A percentile compares a stretch with the other conserved stretches of the same genome.
These are phyloP conservation scores for Zelonia costaricensis DNA, from an alignment of 208 protist genomes.

Conservation along the genomic window DNA sequence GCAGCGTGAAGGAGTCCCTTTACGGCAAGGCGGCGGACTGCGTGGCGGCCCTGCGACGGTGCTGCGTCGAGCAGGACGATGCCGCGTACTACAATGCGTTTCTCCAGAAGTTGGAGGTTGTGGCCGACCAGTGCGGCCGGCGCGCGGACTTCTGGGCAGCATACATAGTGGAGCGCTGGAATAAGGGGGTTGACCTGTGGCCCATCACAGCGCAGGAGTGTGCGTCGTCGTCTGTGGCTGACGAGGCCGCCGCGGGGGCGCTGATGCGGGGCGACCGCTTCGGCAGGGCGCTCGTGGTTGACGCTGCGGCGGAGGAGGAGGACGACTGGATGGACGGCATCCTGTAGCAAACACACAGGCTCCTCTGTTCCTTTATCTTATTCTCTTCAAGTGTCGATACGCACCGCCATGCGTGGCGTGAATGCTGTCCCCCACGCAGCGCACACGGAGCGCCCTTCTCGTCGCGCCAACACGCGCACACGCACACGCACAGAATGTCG, in stretches of 20 bases:
- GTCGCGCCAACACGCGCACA: no score
- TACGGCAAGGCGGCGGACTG: constrained; percentile 78
- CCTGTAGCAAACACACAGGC: constrained; percentile 8
- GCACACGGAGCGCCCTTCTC: no score
- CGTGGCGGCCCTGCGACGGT: constrained; percentile 57
- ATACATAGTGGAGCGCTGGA: constrained; percentile 17
- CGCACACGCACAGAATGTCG: no score
- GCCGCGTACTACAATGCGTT: constrained; percentile 78
- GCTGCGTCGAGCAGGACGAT: constrained; percentile 69
- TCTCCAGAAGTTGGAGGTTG: constrained; percentile 50
- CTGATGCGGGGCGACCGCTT: constrained; percentile 37
- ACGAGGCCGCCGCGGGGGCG: constrained; percentile 28
- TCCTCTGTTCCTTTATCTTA: no score
- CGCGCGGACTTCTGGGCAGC: constrained; percentile 33
- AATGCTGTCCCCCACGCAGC: no score
- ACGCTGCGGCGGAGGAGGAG: constrained; percentile 16
- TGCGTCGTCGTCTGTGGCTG: constrained; percentile 20
- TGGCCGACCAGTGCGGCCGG: constrained; percentile 32
- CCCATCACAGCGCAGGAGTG: constrained; percentile 57
- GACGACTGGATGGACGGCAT: constrained; percentile 39
- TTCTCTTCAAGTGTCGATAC: no score
- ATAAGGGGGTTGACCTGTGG: background rate
- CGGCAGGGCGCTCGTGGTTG: background rate
- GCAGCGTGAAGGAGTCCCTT: constrained; percentile 55
- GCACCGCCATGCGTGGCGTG: no score